Percentiles rank a stretch among this genome's conserved stretches.
phyloP scores from a whole-genome alignment of 257 asterid species.

The Solanum megistacrolobum region DNA sequence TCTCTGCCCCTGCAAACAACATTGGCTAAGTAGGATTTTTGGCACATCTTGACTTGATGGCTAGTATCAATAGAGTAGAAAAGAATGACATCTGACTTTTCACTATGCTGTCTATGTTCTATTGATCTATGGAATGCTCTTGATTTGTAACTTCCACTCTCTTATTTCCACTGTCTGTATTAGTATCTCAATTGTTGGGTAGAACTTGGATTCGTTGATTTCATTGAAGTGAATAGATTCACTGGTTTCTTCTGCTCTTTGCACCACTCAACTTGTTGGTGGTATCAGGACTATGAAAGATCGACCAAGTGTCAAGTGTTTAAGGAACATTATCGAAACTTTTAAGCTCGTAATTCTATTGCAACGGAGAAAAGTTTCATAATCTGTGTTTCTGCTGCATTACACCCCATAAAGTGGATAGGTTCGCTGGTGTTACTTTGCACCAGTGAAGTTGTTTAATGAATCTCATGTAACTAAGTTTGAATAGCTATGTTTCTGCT shows the following conservation, averaged over 20 bases:
- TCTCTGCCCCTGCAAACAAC: constrained; percentile 70
- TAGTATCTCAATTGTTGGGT: not conserved
- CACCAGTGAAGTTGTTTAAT: not conserved
- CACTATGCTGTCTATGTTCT: not conserved
- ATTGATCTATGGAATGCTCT: not conserved
- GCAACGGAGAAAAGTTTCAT: not conserved
- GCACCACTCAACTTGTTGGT: not conserved
- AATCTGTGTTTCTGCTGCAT: not conserved
- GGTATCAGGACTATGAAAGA: not conserved
- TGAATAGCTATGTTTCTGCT: not conserved
- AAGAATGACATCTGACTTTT: not conserved
- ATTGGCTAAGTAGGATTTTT: constrained; percentile 34
- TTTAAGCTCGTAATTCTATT: not conserved
- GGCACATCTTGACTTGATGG: not conserved
- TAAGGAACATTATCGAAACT: not conserved
- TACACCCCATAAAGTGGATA: not conserved
- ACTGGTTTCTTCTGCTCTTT: not conserved
- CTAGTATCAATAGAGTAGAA: not conserved
- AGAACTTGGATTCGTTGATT: not conserved
- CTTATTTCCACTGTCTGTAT: not conserved
- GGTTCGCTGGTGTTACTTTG: not conserved
- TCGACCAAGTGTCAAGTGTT: not conserved
- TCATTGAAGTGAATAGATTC: not conserved
- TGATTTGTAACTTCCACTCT: not conserved
- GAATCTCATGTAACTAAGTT: not conserved